A percentile compares a stretch with the other conserved stretches of the same genome.
phyloP scores from a whole-genome alignment of 495 filamentous ascomycete species.

The Hypoxylon subgilvum region DNA sequence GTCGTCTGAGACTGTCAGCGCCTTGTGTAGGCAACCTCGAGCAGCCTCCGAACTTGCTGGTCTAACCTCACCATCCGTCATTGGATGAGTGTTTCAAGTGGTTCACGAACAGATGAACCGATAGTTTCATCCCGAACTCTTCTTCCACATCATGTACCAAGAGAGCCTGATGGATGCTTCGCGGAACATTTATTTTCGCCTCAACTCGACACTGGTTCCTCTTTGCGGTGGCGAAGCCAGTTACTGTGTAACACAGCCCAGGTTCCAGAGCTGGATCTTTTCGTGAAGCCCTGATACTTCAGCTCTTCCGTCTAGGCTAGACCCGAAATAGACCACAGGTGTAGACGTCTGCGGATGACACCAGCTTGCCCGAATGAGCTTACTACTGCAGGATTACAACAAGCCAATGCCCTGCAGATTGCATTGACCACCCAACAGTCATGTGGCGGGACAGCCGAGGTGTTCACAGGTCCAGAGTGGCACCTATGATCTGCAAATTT shows the following conservation, averaged over 20 bases:
- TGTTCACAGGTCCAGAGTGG: conserved; percentile 7
- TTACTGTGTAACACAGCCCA: not conserved
- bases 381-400: conserved; percentile 33
- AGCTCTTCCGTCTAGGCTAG: conserved; percentile 7
- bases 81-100: conserved; percentile 6
- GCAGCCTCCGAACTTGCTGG: too few relatives aligned
- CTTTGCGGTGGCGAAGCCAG: not conserved
- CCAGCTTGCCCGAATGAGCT: conserved; percentile 21
- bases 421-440: conserved; percentile 16
- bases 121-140: not conserved
- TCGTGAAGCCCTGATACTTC: conserved; percentile 2
- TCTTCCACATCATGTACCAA: conserved; percentile 3
- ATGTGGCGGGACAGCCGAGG: conserved; percentile 19
- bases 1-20: too few relatives aligned
- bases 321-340: conserved; percentile 24
- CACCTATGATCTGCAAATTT: conserved; percentile 23
- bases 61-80: not conserved
- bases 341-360: conserved; percentile 5
- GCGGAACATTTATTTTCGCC: not conserved
- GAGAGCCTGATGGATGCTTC: not conserved
- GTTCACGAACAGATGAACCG: conserved; percentile 2
- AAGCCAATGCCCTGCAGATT: conserved; percentile 4
- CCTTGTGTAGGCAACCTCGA: too few relatives aligned
- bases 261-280: not conserved
- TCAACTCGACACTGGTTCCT: not conserved